Evolutionary conservation across 768 basidiomycete genomes (phyloP).

Genomic region (Lenzites betulinus): DNA sequence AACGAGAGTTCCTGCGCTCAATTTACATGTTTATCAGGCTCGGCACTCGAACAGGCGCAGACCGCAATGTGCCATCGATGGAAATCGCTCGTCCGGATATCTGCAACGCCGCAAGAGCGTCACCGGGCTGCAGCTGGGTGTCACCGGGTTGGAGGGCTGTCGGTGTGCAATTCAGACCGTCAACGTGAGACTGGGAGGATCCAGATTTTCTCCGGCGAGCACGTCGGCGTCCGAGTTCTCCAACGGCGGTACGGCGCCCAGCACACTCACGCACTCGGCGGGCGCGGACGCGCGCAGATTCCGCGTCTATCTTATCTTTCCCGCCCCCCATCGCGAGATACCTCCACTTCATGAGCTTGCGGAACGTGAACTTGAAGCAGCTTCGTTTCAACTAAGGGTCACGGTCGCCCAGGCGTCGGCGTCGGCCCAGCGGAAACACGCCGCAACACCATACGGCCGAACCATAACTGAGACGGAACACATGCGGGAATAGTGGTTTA

Average conservation of each 20-base stretch:
- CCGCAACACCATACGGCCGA: too few species aligned
- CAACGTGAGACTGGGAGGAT: background rate
- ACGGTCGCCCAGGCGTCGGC: too few species aligned
- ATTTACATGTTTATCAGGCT: constrained; percentile 8
- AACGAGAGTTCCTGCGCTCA: background rate
- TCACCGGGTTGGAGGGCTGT: constrained; percentile 10
- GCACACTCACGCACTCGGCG: background rate
- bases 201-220: constrained; percentile 8
- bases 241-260: background rate
- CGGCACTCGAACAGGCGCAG: background rate
- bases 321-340: background rate
- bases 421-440: too few species aligned
- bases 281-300: background rate
- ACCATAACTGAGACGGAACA: too few species aligned
- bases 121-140: background rate
- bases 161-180: background rate
- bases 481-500: too few species aligned
- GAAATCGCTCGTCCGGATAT: background rate
- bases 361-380: too few species aligned
- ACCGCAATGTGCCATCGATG: constrained; percentile 15
- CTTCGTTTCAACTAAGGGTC: too few species aligned
- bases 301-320: constrained; percentile 12
- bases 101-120: background rate
- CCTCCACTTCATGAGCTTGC: too few species aligned
- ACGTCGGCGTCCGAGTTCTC: constrained; percentile 9